Evolutionary conservation across 2,329 filamentous ascomycete genomes (phyloP), one percentile per base, ranked within the genome.

Genomic region (Monosporascus sp.): DNA sequence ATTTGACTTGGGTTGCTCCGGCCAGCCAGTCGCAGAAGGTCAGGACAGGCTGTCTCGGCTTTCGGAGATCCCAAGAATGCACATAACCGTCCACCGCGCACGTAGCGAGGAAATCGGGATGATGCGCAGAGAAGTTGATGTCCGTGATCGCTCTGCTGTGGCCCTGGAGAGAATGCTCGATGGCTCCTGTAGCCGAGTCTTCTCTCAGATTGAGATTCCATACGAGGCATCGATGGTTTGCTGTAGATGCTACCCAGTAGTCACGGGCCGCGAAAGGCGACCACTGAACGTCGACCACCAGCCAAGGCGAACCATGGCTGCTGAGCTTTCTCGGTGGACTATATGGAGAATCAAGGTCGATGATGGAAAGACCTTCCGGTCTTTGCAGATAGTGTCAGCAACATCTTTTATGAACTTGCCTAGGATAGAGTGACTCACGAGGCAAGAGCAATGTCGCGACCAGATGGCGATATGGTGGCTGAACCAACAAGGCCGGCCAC

Each of bases 241-340:
- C 93, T 1, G 92, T 96, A 55, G 91, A 96, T 37, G 91, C 90
- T 19, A 97, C 88, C 92, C 93, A 97, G 64, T 92, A 92, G 69
- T 96, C 90, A 48, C 92, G 84, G 20, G 83, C 84, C 14, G 92
- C 89, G 69, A 97, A 96, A 1, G 93, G 93, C 11, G 91, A 96
- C 93, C 93, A 97, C 71, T 97, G 93, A 31, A 96, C 92, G 70
- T 97, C 93, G 11, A 93, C 91, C 5, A 96, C 92, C 50, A 96
- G 85, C 91, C 92, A 97, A n/a, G 90, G 88, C 44, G 91, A 86
- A 52, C 90, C 88, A 71, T 96, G 90, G 57, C 88, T 88, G 61
- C 80, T 81, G 48, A 97, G 80, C 64, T 91, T 87, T 19, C 91
- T 87, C 19, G 93, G 93, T 9, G 88, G 87, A 55, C 88, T 94